Evolutionary conservation across 352 stramenopile genomes (phyloP).

Genomic region (Pythium folliculosum): DNA sequence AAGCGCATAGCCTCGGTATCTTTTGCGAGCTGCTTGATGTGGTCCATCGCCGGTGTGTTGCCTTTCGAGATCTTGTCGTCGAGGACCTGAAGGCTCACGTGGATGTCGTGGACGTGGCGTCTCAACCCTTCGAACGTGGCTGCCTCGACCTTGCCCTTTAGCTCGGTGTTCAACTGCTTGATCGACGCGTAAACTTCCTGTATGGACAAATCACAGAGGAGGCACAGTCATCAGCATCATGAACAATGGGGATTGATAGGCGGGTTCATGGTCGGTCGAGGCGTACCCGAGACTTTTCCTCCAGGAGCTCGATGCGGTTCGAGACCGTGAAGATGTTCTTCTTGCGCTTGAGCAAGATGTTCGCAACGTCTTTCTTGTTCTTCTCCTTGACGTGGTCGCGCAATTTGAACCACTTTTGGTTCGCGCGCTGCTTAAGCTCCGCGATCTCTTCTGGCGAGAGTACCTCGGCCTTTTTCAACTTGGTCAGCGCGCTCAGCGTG

Average conservation of each 20-base stretch:
- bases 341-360: slow-evolving; percentile 77
- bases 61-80: slow-evolving; percentile 45
- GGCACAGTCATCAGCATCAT: not conserved
- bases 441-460: slow-evolving; percentile 58
- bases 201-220: not conserved
- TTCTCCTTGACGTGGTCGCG: slow-evolving; percentile 78
- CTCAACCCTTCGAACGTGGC: slow-evolving; percentile 46
- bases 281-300: slow-evolving; percentile 61
- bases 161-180: slow-evolving; percentile 59
- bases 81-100: slow-evolving; percentile 47
- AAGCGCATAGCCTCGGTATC: slow-evolving; percentile 40
- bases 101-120: slow-evolving; percentile 56
- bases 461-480: slow-evolving; percentile 64
- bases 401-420: slow-evolving; percentile 72
- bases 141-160: slow-evolving; percentile 56
- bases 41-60: slow-evolving; percentile 43
- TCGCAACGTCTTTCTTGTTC: slow-evolving; percentile 73
- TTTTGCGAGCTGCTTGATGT: slow-evolving; percentile 40
- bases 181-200: slow-evolving; percentile 62
- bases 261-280: not conserved
- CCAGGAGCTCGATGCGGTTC: slow-evolving; percentile 66
- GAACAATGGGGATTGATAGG: not conserved
- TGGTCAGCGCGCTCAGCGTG: slow-evolving; percentile 64
- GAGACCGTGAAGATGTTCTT: slow-evolving; percentile 83
- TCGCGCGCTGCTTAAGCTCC: slow-evolving; percentile 60